A percentile compares a stretch with the other conserved stretches of the same genome.
phyloP scores from a whole-genome alignment of 139 green algal genomes.

The Picochlorum sp. region DNA sequence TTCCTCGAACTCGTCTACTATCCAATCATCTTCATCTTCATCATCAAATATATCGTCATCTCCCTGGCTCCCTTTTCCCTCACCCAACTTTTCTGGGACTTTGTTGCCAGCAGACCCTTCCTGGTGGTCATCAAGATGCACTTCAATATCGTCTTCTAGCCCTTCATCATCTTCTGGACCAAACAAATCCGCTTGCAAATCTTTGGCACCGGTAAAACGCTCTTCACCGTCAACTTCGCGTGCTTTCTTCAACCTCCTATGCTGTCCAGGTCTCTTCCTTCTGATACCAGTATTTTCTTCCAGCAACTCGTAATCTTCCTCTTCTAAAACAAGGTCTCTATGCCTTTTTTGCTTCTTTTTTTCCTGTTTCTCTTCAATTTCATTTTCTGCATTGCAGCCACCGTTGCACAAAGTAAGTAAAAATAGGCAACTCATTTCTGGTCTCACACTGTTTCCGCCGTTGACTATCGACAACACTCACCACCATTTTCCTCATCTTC shows the following conservation, averaged over 20 bases:
- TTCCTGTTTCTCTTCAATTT: not conserved
- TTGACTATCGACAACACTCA: too few species aligned
- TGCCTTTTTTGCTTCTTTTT: conserved; percentile 41
- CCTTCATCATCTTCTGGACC: conserved; percentile 34
- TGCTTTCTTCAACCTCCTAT: conserved; percentile 53
- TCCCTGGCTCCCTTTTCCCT: not conserved
- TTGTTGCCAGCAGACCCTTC: not conserved
- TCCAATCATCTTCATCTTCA: conserved; percentile 71
- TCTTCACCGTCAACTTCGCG: conserved; percentile 19
- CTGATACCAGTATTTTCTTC: conserved; percentile 57
- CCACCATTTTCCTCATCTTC: conserved; percentile 4
- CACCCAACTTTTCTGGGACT: too few species aligned
- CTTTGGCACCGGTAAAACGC: conserved; percentile 21
- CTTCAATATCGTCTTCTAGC: conserved; percentile 2
- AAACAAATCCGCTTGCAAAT: conserved; percentile 65
- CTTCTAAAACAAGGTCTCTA: conserved; percentile 59
- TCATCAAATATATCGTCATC: conserved; percentile 29
- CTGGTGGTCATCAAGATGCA: too few species aligned
- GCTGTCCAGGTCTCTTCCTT: conserved; percentile 24
- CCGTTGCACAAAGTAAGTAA: not conserved
- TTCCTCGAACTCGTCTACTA: conserved; percentile 67
- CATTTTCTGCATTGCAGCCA: too few species aligned
- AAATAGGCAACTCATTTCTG: not conserved
- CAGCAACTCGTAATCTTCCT: conserved; percentile 87
- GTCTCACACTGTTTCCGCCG: not conserved